Evolutionary conservation across 1,284 basidiomycete species (phyloP), one percentile per base, ranked within the genome.

Genomic region (Ustilago lituana): DNA sequence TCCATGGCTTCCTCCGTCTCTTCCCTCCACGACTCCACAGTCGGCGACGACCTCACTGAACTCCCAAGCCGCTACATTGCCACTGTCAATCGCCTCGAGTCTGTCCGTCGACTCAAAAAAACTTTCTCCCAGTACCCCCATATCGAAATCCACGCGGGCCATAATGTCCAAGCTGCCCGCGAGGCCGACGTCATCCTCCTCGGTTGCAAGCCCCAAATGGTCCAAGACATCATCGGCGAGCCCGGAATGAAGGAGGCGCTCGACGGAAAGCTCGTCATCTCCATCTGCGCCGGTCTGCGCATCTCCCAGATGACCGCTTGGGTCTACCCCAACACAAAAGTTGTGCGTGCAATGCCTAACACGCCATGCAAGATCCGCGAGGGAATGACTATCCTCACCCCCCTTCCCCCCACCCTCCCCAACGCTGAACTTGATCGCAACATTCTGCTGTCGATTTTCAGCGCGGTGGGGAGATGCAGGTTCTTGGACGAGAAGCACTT

Each of bases 321-420:
- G 90, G 91, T 95, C 24, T 85, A 86, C 17, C 85, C 88, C 0
- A 85, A 85, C n/a, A 93, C 93, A 33, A 89, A 88, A 70, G 91
- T 98, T 46, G 89, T 98, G 46, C 89, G 96, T 50, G 93, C 94
- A 3, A 99, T 99, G 96, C 95, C 96, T 65, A 99, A 98, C 82
- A 98, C 96, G 1, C 94, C 96, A 8, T 93, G 92, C 85, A 93
- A 93, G 59, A 82, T 82, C 41, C 71, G 80, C 9, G 74, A 82
- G 49, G 80, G 80, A 27, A 81, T 82, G 80, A 82, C 79, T 2
- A 76, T 81, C 40, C 67, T 82, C 41, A 75, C 77, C 5, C 77
- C 77, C 5, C 54, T 77, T 3, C 63, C 76, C 0, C 39, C 73
- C 8, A 43, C 41, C 14, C 61, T 69, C 3, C 59, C 66, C 15